A percentile compares a stretch with the other conserved stretches of the same genome.
phyloP scores from a whole-genome alignment of 768 basidiomycete genomes.

The Lentinula sp. region DNA sequence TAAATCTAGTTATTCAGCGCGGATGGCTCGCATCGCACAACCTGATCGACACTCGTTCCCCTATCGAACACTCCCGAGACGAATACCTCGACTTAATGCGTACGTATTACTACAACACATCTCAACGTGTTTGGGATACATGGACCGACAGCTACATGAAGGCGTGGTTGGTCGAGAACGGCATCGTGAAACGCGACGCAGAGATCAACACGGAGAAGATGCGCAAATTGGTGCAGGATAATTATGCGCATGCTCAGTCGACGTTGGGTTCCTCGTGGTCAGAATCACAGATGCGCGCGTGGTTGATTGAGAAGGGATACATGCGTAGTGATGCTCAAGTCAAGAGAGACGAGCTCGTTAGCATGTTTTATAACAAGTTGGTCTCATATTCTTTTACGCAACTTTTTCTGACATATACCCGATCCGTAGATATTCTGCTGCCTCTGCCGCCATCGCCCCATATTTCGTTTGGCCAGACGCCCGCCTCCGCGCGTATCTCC shows the following conservation, averaged over 20 bases:
- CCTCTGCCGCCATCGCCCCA: conserved; percentile 29
- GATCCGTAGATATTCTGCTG: conserved; percentile 34
- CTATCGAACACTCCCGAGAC: conserved; percentile 48
- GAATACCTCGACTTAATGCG: conserved; percentile 64
- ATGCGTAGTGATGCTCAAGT: conserved; percentile 51
- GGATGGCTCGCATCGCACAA: conserved; percentile 82
- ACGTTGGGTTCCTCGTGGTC: conserved; percentile 67
- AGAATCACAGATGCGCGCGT: conserved; percentile 64
- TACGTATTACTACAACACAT: conserved; percentile 64
- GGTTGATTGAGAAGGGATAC: conserved; percentile 73
- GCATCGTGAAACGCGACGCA: conserved; percentile 64
- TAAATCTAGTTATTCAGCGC: conserved; percentile 36
- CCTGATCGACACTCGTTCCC: conserved; percentile 41
- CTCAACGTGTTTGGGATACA: conserved; percentile 49
- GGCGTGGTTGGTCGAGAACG: conserved; percentile 73
- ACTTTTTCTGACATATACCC: background rate
- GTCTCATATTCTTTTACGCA: background rate
- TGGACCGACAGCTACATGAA: conserved; percentile 81
- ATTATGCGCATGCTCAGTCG: conserved; percentile 57
- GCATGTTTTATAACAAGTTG: conserved; percentile 67
- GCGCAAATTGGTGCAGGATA: conserved; percentile 67
- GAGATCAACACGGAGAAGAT: conserved; percentile 71
- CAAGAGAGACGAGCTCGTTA: conserved; percentile 72
- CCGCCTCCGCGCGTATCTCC: conserved; percentile 82
- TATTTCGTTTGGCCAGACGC: conserved; percentile 94